Conservation (phyloP, 176 grass and related monocot genomes). For the Bonia amplexicaulis region DNA sequence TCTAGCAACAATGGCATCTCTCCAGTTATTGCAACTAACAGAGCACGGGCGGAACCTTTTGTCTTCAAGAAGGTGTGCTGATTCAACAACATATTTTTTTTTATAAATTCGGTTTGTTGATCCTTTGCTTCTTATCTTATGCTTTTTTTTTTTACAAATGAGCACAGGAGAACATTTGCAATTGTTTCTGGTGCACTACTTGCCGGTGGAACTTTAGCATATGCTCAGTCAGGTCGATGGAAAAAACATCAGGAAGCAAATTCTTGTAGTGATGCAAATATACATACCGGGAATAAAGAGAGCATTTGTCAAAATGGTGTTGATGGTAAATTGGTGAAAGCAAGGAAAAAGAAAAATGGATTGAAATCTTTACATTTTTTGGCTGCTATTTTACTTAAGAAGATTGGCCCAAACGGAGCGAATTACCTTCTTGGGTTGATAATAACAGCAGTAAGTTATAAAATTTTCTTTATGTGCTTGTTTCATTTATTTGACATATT, state of each 20-base stretch:
- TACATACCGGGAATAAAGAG: conserved; percentile 13
- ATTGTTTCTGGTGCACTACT: conserved; percentile 69
- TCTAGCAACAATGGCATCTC: conserved; percentile 65
- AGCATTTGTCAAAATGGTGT: conserved; percentile 45
- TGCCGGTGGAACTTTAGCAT: conserved; percentile 79
- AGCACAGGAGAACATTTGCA: conserved; percentile 59
- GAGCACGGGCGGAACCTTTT: conserved; percentile 66
- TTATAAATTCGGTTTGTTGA: background rate
- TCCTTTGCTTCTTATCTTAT: background rate
- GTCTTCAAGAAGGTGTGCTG: conserved; percentile 66
- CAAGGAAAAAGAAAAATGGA: conserved; percentile 51
- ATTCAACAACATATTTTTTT: background rate
- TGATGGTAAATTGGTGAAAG: conserved; percentile 44
- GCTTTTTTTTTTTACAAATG: background rate
- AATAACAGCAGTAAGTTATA: conserved; percentile 58
- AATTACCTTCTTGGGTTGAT: conserved; percentile 69
- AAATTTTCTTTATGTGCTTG: background rate
- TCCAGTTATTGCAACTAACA: conserved; percentile 78
- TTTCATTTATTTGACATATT: conserved; percentile 11
- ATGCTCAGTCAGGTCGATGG: conserved; percentile 39
- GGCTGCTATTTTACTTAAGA: conserved; percentile 79
- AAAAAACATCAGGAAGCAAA: conserved; percentile 25
- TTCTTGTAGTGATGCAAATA: conserved; percentile 27
- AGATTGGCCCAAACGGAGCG: conserved; percentile 63
- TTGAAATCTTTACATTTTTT: conserved; percentile 83